A percentile compares a stretch with the other conserved stretches of the same genome.
Conservation (phyloP, 139 green algal genomes). For the Yamagishiella unicocca region DNA sequence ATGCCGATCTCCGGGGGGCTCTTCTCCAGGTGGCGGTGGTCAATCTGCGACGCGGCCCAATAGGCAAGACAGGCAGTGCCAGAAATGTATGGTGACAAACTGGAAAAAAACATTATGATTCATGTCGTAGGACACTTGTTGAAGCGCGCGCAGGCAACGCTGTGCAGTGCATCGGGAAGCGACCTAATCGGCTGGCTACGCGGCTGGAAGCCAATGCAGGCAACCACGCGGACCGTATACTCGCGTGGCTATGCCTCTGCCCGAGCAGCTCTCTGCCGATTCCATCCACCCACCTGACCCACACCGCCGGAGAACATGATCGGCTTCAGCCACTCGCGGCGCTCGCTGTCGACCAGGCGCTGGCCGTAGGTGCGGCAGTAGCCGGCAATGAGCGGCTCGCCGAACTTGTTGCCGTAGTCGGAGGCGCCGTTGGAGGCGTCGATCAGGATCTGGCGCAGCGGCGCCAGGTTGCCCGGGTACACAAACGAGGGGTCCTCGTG, state of each 20-base stretch:
- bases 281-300: slow-evolving; percentile 30
- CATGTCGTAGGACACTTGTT: not conserved
- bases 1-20: slow-evolving; percentile 85
- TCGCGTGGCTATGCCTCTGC: too few relatives aligned
- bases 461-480: slow-evolving; percentile 88
- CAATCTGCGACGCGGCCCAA: slow-evolving; percentile 35
- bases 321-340: slow-evolving; percentile 98
- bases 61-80: too few relatives aligned
- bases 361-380: slow-evolving; percentile 96
- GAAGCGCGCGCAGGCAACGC: too few relatives aligned
- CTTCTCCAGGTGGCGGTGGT: slow-evolving; percentile 71
- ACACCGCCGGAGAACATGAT: slow-evolving; percentile 95
- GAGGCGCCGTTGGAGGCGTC: slow-evolving; percentile 97
- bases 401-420: slow-evolving; percentile 99
- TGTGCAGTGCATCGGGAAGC: too few relatives aligned
- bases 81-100: not conserved
- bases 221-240: too few relatives aligned
- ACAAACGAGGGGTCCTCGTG: slow-evolving; percentile 66
- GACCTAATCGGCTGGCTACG: too few relatives aligned
- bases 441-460: slow-evolving; percentile 95
- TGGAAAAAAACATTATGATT: not conserved
- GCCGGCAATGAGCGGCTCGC: slow-evolving; percentile 95
- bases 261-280: too few relatives aligned
- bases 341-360: slow-evolving; percentile 88
- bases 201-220: too few relatives aligned